Base-by-base conservation (phyloP, 2,329 filamentous ascomycete species). In the Arthrobotrys entomopaga region DNA sequence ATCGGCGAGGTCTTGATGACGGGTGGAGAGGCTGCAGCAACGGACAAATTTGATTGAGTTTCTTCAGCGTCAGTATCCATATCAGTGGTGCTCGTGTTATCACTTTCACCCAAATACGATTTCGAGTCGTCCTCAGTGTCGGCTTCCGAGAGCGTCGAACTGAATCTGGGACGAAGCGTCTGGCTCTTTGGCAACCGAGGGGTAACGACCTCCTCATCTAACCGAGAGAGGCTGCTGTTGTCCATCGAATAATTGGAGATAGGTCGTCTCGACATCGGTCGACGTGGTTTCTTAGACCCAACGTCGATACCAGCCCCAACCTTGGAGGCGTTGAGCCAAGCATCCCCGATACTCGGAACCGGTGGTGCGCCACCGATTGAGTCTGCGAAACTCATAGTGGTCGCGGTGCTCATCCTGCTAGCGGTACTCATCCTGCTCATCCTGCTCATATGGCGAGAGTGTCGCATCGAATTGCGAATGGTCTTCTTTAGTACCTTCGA, bases 401-500 rank as follows among this genome's bases (percentile, higher is more conserved):
- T 98, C 15, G 93, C 92, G 76, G 96, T 93, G 82, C 95, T 98
- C 79, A 94, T 86, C 80, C 91, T 98, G 82, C 94, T 98, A 16
- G 93, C 92, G 77, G 96, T 94, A 77, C 96, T 92, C 81, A 92
- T 78, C 52, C 71, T 91, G 83, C 94, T 98, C 76, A 98, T 85
- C 61, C 95, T 90, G 61, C 91, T 92, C 50, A 74, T 74, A 16
- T 59, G 63, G 11, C 63, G 56, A 46, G 94, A 98, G 78, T 95
- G 88, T 78, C 94, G 88, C 81, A 97, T 90, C 0, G 94, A 97
- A 82, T 97, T 87, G 56, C 95, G 91, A 76, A 97, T 93, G 0
- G 95, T 98, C 78, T 93, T 91, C 81, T 98, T 95, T 80, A 99
- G 97, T 78, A 96, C 92, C 80, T 97, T 93, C 65, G 92, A 89